Evolutionary conservation across 306 rosid genomes (phyloP), one percentile per base, ranked within the genome.

Genomic region (Amphicarpaea edgeworthii): DNA sequence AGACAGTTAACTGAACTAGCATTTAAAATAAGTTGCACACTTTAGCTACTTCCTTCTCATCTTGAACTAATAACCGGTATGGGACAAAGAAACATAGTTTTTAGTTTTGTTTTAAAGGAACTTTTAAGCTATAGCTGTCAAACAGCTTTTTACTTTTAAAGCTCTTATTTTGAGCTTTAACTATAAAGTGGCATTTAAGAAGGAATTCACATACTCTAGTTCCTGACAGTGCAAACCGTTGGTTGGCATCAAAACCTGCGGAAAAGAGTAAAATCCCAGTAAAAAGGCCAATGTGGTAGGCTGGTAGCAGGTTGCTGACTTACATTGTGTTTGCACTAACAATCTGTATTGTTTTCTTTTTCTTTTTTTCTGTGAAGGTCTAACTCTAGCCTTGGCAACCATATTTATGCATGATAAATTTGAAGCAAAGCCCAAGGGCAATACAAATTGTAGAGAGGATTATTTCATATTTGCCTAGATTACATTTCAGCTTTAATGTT

Each of bases 321-420:
- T 42, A 46, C 45, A 30, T 73, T 23, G 45, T 19, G 51, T 50
- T 32, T 28, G 62, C 72, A 23, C 55, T 40, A 68, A 8, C 64
- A 40, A 46, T 60, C 61, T 58, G 28, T 74, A 19, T 74, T 38
- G 2, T 21, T 58, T 28, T 43, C 10, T 16, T 76, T 24, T 54
- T 14, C 3, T 23, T 11, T 54, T 34, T 11, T 50, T 40, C 32
- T 60, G 50, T 73, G 68, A 26, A 51, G 74, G 63, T 61, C 63
- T 62, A 55, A 30, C 62, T 61, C 63, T 62, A 43, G 20, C 62
- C 51, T 63, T 41, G 11, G 21, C 17, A 50, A 23, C 51, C 73
- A 50, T 79, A 50, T 78, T 61, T 51, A 10, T 63, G 77, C 47
- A 49, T 62, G 47, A 74, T 59, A 58, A 57, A 57, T 73, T 68